Evolutionary conservation across 805 yeast genomes (phyloP).

Genomic region (Candida awuae): DNA sequence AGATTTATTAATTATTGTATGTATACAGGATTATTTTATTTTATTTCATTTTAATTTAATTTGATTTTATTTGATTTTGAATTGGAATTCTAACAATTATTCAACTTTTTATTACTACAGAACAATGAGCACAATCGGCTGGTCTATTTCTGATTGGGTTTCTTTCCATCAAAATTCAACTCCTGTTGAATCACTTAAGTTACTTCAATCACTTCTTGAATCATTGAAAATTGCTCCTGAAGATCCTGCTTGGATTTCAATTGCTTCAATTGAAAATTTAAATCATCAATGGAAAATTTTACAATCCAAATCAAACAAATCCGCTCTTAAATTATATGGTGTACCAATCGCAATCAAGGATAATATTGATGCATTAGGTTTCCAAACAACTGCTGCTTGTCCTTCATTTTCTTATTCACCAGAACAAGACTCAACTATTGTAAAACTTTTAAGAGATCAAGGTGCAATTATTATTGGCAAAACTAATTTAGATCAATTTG

Average conservation of each 20-base stretch:
- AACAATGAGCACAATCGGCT: conserved; percentile 40
- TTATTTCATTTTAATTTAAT: neutral
- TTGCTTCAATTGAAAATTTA: conserved; percentile 56
- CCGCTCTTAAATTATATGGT: conserved; percentile 68
- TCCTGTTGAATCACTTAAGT: conserved; percentile 49
- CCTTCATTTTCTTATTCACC: conserved; percentile 74
- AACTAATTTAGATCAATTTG: conserved; percentile 94
- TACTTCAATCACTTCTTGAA: conserved; percentile 38
- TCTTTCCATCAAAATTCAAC: conserved; percentile 55
- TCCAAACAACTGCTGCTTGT: conserved; percentile 91
- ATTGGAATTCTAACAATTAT: too few species aligned
- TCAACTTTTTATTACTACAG: too few species aligned
- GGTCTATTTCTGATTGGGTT: conserved; percentile 79
- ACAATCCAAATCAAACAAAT: conserved; percentile 51
- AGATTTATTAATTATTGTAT: too few species aligned
- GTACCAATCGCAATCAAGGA: conserved; percentile 95
- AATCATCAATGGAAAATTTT: conserved; percentile 71
- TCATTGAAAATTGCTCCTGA: conserved; percentile 36
- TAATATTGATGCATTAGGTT: conserved; percentile 79
- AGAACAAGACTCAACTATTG: conserved; percentile 65
- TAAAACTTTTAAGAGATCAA: conserved; percentile 61
- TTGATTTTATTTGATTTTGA: too few species aligned
- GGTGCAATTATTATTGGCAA: conserved; percentile 94
- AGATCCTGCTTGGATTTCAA: conserved; percentile 91
- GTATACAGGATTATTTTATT: too few species aligned